Evolutionary conservation across 345 rosid genomes (phyloP), one percentile per base, ranked within the genome.

Genomic region (Microthlaspi erraticum): DNA sequence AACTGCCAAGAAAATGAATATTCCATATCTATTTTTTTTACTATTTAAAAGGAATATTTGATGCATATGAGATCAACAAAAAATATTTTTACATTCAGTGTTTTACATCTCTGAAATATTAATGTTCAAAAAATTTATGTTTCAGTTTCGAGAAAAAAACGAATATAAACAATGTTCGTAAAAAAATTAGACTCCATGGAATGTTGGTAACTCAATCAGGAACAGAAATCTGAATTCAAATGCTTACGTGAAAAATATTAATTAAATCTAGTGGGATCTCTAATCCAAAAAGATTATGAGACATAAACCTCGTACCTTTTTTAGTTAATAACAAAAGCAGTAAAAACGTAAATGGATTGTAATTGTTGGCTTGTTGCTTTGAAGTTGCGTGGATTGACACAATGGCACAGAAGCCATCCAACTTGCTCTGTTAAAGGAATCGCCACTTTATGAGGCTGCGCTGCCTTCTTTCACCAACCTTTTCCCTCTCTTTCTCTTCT

Each of bases 381-480:
- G 36, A 36, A 36, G 13, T 14, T 56, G 45, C 20, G 44, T 55
- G 54, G 53, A 26, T 26, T 2, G 29, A 13, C 20, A 34, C 14
- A 34, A 20, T 17, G 1, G 29, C 48, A 38, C 61, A 66, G 5
- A 43, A 12, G 57, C n/a, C 54, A 23, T 3, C 57, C 73, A 58
- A 58, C 52, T 60, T 60, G 60, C 42, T 48, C 19, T 39, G 14
- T 70, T 50, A 39, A 60, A 49, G 42, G 67, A 61, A 36, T 58
- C 31, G 7, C 32, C 44, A n/a, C 37, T 60, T 42, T 51, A 18
- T 7, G 75, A 60, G 75, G 61, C 54, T 60, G 59, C 58, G 69
- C 57, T 49, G 61, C 75, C 37, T 61, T 19, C 64, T 11, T 45
- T 36, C 58, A 0, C 7, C 43, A 5, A 56, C 61, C 14, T 8